Conservation (phyloP, 345 rosid species). For the Schrenkiella parvula region DNA sequence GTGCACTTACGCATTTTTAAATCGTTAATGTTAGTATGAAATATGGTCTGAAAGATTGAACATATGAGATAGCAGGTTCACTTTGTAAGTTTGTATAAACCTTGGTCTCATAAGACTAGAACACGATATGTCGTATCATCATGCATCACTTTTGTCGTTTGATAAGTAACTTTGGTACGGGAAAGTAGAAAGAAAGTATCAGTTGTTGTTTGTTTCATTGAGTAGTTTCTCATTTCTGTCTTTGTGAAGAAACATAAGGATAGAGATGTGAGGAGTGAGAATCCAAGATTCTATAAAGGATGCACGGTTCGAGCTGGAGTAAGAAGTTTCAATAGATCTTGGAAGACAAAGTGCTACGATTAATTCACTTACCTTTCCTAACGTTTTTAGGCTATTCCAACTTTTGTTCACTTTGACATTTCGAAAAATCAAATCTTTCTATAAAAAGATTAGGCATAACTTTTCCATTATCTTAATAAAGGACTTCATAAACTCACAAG, state of each 20-base stretch:
- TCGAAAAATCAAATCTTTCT: not conserved
- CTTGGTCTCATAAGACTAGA: not conserved
- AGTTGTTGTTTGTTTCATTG: not conserved
- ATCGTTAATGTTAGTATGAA: not conserved
- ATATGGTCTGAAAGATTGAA: not conserved
- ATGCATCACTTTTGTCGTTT: not conserved
- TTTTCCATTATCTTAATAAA: not conserved
- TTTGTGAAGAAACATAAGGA: not conserved
- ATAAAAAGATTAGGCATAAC: not conserved
- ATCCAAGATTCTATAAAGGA: not conserved
- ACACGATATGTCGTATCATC: not conserved
- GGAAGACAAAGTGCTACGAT: not conserved
- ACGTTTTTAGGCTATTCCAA: not conserved
- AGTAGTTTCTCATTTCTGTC: not conserved
- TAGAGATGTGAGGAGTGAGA: not conserved
- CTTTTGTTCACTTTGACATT: not conserved
- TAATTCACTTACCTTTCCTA: not conserved
- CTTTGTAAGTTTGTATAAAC: not conserved
- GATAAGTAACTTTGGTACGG: not conserved
- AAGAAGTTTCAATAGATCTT: not conserved
- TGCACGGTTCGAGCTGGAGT: not conserved
- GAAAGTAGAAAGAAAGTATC: not conserved
- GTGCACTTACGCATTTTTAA: not conserved
- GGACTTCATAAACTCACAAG: not conserved
- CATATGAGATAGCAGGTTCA: not conserved